Base-by-base conservation (phyloP, 78 protist genomes). In the Isochrysis galbana region DNA sequence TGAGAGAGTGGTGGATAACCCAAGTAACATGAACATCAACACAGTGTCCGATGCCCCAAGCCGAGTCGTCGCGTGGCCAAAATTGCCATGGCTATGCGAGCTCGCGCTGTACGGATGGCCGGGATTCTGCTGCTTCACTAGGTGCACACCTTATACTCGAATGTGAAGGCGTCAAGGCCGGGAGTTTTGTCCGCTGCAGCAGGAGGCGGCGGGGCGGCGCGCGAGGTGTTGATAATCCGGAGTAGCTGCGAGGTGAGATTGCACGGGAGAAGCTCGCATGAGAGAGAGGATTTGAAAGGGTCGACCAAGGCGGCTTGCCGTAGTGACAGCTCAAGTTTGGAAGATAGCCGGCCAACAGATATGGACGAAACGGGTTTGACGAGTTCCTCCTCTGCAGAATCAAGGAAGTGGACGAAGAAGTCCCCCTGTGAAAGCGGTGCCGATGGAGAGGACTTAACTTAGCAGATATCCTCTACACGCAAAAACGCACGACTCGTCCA, bases 341-440 rank as follows among this genome's bases (percentile, higher is more conserved):
- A 23, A 11, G 5, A 4, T 17, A 80, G 88, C 23, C 55, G 0
- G 48, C 55, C 51, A 38, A 10, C 29, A 23, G 88, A 7, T 77
- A 96, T 87, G 17, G 95, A 95, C 32, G 84, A 29, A 42, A 91
- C 93, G 34, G 69, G 47, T 89, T 96, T 96, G 70, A 25, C 32
- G 45, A 95, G 93, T 67, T 96, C 97, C 5, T 94, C 93, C 36
- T 44, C 88, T 22, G 98, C 95, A 14, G 89, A 46, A 41, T 97
- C 98, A 91, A 97, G 92, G 55, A 97, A 97, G 47, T 95, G 97
- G 14, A 94, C 93, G 72, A 97, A 45, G 42, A 96, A 95, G 84
- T 97, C 98, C 45, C 97, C 98, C 55, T 72, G 82, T n/a, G 77
- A 23, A n/a, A n/a, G n/a, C 11, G 67, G 67, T n/a, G n/a, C n/a